Evolutionary conservation across 1,139 yeast species (phyloP), one percentile per base, ranked within the genome.

Genomic region (Lodderomyces pseudojiufengensis): DNA sequence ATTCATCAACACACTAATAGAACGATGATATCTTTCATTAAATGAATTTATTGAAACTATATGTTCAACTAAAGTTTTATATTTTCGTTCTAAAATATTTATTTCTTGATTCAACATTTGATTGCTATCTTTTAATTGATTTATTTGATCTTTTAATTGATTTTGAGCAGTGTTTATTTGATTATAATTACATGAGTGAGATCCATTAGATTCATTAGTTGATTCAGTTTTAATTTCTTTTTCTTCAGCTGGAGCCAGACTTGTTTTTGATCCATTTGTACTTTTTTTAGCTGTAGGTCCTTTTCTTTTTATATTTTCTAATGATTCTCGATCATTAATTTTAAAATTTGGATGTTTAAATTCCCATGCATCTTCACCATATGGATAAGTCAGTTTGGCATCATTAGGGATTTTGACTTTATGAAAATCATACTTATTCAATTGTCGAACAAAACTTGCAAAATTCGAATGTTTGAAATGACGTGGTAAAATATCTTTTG

Each of bases 341-440:
- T 76, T 75, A 58, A 92, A 92, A 46, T 81, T 88, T 0, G 95
- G 95, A 56, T 92, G 97, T 54, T 80, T 80, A 63, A 92, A 92
- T 55, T 90, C 97, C 97, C 97, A 92, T 15, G 92, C 81, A 54
- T 82, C 81, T 42, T 84, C 94, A 27, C 90, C 87, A 49, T 81
- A 83, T 36, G 76, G 74, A 43, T 67, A 65, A 32, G 65, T 65
- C 43, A 63, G 67, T 41, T 69, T 69, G 39, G 76, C 79, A 48
- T 78, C 73, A 66, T 57, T 58, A 76, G 59, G 64, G 46, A 72
- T 73, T 62, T 78, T 82, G 45, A 92, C 95, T 61, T 92, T 92
- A 63, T 92, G 97, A 73, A 95, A 92, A 50, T 94, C 98, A 54
- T 92, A 92, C 69, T 92, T 90, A 67, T 92, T 92, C 50, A 92